Evolutionary conservation across 1,139 yeast genomes (phyloP).

Genomic region (Suhomyces bolitotheri): DNA sequence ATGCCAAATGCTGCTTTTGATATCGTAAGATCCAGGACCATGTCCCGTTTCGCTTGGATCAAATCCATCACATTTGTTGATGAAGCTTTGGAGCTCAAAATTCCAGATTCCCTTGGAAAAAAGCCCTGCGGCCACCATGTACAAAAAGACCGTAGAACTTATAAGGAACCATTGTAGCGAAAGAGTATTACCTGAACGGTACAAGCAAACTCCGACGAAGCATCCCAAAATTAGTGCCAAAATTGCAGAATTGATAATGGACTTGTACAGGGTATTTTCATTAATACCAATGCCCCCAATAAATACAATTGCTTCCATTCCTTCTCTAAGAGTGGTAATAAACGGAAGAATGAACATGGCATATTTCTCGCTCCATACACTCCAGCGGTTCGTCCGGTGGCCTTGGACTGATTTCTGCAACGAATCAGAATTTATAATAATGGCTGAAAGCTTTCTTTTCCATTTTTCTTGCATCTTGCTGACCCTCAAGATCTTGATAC

Average conservation of each 20-base stretch:
- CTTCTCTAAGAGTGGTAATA: constrained; percentile 48
- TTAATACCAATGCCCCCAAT: constrained; percentile 51
- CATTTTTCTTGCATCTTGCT: constrained; percentile 81
- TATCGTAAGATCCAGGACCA: constrained; percentile 50
- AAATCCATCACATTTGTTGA: constrained; percentile 42
- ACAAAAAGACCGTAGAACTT: constrained; percentile 42
- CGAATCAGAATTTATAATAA: constrained; percentile 11
- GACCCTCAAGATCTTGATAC: constrained; percentile 43
- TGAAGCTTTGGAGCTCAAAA: constrained; percentile 44
- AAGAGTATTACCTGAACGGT: constrained; percentile 44
- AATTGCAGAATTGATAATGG: constrained; percentile 34
- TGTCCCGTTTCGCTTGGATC: constrained; percentile 51
- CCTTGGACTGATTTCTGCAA: constrained; percentile 10
- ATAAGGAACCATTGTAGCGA: constrained; percentile 45
- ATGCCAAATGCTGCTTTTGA: constrained; percentile 44
- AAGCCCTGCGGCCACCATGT: constrained; percentile 47
- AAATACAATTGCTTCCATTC: constrained; percentile 50
- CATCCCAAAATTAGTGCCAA: constrained; percentile 36
- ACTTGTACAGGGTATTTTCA: constrained; percentile 37
- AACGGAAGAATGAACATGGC: constrained; percentile 46
- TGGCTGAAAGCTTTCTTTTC: constrained; percentile 58
- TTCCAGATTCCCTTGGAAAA: constrained; percentile 50
- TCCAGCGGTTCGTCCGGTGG: constrained; percentile 2
- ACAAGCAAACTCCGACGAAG: constrained; percentile 36
- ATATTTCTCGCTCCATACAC: constrained; percentile 30